A percentile compares a stretch with the other conserved stretches of the same genome.
Conservation (phyloP, 495 filamentous ascomycete species). For the Tetracladium marchalianum region DNA sequence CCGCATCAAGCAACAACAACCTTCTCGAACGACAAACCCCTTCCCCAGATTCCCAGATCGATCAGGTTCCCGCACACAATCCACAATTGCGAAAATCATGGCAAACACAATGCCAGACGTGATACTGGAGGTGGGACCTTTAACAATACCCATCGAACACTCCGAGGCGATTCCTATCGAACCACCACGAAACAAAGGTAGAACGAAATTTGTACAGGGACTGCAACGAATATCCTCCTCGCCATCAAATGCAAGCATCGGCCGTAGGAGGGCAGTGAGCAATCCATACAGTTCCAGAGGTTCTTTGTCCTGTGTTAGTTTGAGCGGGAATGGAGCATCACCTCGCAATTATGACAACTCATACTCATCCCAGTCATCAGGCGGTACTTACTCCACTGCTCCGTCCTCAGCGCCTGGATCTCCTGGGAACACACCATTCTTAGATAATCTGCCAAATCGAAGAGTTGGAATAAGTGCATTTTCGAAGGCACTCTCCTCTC, state of each 20-base stretch:
- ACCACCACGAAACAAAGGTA: conserved; percentile 54
- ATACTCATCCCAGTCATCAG: conserved; percentile 51
- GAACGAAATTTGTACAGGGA: conserved; percentile 63
- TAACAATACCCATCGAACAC: conserved; percentile 10
- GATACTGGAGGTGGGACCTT: conserved; percentile 5
- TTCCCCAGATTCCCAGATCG: no score
- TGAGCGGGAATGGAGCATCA: conserved; percentile 44
- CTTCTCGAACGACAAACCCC: no score
- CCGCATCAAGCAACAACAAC: no score
- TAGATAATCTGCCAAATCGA: conserved; percentile 11
- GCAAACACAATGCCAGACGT: conserved; percentile 10
- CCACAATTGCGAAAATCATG: conserved; percentile 8
- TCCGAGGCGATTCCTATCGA: conserved; percentile 29
- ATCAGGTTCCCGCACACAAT: no score
- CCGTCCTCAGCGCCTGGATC: conserved; percentile 49
- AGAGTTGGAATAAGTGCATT: conserved; percentile 24
- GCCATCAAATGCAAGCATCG: conserved; percentile 57
- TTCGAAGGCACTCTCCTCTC: conserved; percentile 23
- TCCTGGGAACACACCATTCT: conserved; percentile 15
- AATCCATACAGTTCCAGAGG: conserved; percentile 46
- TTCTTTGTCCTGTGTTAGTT: conserved; percentile 75
- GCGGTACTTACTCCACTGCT: conserved; percentile 48
- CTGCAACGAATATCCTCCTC: conserved; percentile 87
- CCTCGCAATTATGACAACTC: conserved; percentile 36
- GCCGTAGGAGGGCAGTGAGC: conserved; percentile 54